Evolutionary conservation across 1,284 basidiomycete genomes (phyloP), one percentile per base, ranked within the genome.

Genomic region (Xerocomus minutiporus): DNA sequence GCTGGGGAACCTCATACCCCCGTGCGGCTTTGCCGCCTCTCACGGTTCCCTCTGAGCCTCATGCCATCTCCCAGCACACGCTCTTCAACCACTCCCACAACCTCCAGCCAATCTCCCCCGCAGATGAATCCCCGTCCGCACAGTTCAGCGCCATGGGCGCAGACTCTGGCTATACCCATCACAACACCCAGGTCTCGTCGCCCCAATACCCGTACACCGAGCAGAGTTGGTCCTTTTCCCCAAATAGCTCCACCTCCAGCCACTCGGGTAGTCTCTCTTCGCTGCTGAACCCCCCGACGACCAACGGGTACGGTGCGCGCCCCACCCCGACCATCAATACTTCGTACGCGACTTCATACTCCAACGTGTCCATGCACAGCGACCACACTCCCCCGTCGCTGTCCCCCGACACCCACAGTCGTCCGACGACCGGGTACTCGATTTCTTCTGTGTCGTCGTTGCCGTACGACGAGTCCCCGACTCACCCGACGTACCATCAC

Each of bases 401-500:
- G 54, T 91, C 88, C 2, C 88, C 89, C 3, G 88, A 91, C 57
- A 69, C 64, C 0, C 64, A 66, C 64, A 87, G 86, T 67, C 81
- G 88, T 47, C 88, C 88, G 3, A 85, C 83, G 1, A 90, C 88
- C 0, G 87, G 88, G 12, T 91, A 91, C 67, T 89, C 87, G 28
- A 86, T 88, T 51, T 83, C 86, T 2, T 88, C 86, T 13, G 84
- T 87, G 60, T 84, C 83, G 1, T 87, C 86, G 13, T 65, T 88
- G 58, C 77, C 83, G 1, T 89, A 88, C 66, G 83, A 84, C 46
- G 85, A 89, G 51, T 72, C 73, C 23, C 64, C 69, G 1, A 69
- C 68, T 23, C 78, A 80, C 51, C 70, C 74, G 43, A 71, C 73
- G 13, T 73, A 78, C 55, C 80, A 84, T 54, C 85, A 82, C 36